These are phyloP conservation scores for Cichorium intybus DNA, from an alignment of 140 eudicot species.

Conservation along the genomic window DNA sequence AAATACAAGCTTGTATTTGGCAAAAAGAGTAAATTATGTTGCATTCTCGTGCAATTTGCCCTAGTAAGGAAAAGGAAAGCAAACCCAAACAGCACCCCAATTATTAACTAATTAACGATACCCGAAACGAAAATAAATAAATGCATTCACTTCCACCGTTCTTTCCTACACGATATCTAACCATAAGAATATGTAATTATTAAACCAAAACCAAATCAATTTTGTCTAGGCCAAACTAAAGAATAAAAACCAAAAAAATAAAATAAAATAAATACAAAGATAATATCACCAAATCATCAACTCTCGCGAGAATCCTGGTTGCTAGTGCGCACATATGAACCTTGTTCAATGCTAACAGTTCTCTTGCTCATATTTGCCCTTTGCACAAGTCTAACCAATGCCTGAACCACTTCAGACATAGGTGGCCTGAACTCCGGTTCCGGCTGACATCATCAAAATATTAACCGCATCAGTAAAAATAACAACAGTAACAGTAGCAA, in stretches of 20 bases:
- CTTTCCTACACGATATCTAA: conserved; percentile 11
- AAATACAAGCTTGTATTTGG: not conserved
- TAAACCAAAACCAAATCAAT: not conserved
- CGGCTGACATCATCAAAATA: conserved; percentile 25
- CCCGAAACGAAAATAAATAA: not conserved
- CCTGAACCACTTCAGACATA: conserved; percentile 75
- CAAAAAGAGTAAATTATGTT: not conserved
- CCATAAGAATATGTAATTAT: conserved; percentile 16
- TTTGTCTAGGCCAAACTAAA: not conserved
- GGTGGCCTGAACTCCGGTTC: conserved; percentile 82
- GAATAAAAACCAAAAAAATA: not conserved
- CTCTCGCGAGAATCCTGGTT: conserved; percentile 38
- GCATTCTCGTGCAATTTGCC: not conserved
- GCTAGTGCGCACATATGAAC: conserved; percentile 30
- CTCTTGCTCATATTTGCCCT: conserved; percentile 52
- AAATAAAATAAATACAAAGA: conserved; percentile 14
- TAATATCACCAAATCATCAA: too few relatives aligned
- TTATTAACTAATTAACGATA: too few relatives aligned
- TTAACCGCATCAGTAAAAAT: not conserved
- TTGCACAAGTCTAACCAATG: conserved; percentile 55
- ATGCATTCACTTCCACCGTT: not conserved
- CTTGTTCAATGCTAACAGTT: conserved; percentile 65
- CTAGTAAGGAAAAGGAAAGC: not conserved
- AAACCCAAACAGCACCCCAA: too few relatives aligned
- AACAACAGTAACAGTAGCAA: not conserved